Conservation (phyloP, 768 basidiomycete genomes). For the Boletus rufocinnamomeus region DNA sequence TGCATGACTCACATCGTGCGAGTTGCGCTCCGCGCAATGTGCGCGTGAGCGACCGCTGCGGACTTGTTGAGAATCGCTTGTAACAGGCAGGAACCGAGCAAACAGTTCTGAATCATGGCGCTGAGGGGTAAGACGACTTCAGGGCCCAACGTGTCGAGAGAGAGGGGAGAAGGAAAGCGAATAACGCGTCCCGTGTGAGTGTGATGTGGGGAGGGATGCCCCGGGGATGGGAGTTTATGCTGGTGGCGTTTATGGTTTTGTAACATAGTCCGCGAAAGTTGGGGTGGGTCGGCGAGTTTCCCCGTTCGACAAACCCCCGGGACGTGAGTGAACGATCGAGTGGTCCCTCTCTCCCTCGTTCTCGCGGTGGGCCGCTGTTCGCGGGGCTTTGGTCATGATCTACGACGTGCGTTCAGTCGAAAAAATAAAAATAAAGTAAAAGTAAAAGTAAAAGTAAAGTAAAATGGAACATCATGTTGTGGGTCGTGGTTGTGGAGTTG, state of each 20-base stretch:
- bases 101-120: no score
- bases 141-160: neutral
- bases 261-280: no score
- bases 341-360: neutral
- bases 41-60: neutral
- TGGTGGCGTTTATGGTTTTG: no score
- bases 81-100: no score
- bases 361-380: neutral
- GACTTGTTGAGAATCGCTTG: no score
- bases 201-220: neutral
- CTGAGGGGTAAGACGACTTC: no score
- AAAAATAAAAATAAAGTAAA: neutral
- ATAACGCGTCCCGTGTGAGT: constrained; percentile 5
- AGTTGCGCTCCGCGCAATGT: no score
- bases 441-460: neutral
- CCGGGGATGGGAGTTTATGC: neutral
- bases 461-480: neutral
- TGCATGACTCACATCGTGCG: neutral
- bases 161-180: neutral
- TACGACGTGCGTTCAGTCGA: neutral
- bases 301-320: no score
- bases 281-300: no score
- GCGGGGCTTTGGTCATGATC: neutral
- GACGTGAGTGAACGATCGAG: no score
- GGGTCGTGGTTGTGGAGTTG: neutral